Evolutionary conservation across 129 eudicot genomes (phyloP).

Genomic region (Flaveria sonorensis): DNA sequence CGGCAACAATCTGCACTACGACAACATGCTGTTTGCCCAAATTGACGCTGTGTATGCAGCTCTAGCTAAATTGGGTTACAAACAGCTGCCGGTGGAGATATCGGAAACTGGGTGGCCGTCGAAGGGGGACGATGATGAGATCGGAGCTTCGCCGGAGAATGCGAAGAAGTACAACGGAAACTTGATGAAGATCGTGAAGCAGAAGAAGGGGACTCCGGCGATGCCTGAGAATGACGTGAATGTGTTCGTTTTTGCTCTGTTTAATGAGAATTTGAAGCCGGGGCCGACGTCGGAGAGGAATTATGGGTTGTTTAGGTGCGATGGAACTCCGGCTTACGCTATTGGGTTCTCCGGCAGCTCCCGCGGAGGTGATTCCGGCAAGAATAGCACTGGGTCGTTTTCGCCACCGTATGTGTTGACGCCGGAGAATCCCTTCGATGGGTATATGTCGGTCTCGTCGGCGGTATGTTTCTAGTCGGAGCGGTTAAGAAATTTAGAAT

Average conservation of each 20-base stretch:
- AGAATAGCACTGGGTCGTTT: background rate
- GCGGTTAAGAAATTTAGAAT: too few relatives aligned
- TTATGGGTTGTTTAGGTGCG: conserved; percentile 84
- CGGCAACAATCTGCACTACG: conserved; percentile 57
- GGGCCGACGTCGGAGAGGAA: conserved; percentile 90
- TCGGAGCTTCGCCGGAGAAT: conserved; percentile 75
- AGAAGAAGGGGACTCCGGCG: conserved; percentile 79
- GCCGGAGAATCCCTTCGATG: conserved; percentile 32
- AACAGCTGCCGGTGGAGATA: conserved; percentile 60
- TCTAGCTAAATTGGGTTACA: conserved; percentile 50
- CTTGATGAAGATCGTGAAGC: conserved; percentile 59
- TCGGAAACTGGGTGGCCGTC: conserved; percentile 99
- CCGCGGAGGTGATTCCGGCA: conserved; percentile 21
- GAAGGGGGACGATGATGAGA: conserved; percentile 70
- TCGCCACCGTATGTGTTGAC: conserved; percentile 26
- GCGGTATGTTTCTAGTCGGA: conserved; percentile 5
- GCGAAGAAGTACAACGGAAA: conserved; percentile 86
- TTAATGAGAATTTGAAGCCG: conserved; percentile 85
- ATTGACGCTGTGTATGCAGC: conserved; percentile 80
- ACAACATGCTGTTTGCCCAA: conserved; percentile 85
- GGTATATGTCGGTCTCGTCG: conserved; percentile 38
- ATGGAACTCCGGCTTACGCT: conserved; percentile 69
- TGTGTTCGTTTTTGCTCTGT: conserved; percentile 70
- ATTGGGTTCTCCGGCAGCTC: conserved; percentile 49
- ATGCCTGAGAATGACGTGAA: conserved; percentile 67